Percentiles rank a stretch among this genome's conserved stretches.
phyloP scores from a whole-genome alignment of 140 eudicot species.

The Senecio squalidus region DNA sequence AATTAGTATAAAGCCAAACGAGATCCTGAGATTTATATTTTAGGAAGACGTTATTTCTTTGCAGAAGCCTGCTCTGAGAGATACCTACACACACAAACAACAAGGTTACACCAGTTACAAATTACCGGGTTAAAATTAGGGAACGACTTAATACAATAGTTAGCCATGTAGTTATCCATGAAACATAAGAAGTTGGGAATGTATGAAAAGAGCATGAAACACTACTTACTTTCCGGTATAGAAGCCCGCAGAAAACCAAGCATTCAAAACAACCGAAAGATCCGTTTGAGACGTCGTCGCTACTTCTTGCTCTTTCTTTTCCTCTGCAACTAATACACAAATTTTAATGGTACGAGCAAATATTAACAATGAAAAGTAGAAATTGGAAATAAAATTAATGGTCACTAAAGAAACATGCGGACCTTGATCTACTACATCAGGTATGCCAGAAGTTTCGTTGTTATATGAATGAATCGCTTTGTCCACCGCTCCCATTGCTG shows the following conservation, averaged over 20 bases:
- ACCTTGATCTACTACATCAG: conserved; percentile 44
- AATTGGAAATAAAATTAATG: not conserved
- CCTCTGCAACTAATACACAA: conserved; percentile 34
- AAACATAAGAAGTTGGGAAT: no score
- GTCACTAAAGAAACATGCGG: not conserved
- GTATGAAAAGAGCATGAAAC: not conserved
- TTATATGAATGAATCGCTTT: conserved; percentile 43
- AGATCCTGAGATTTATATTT: conserved; percentile 3
- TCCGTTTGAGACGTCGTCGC: conserved; percentile 43
- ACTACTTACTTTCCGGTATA: conserved; percentile 85
- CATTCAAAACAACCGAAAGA: conserved; percentile 60
- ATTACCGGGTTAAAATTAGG: not conserved
- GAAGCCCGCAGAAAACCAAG: conserved; percentile 93
- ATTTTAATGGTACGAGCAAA: not conserved
- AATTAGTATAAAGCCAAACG: not conserved
- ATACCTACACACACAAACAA: conserved; percentile 45
- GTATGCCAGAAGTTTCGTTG: conserved; percentile 22
- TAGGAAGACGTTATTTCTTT: conserved; percentile 30
- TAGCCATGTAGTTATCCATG: no score
- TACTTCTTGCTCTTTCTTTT: conserved; percentile 16
- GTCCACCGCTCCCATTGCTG: conserved; percentile 62
- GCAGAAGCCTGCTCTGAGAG: conserved; percentile 55
- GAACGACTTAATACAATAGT: no score
- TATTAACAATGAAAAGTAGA: not conserved
- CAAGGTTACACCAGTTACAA: not conserved